These are phyloP conservation scores for Tylopilus rubrobrunneus DNA, from an alignment of 768 basidiomycete species.

Conservation along the genomic window DNA sequence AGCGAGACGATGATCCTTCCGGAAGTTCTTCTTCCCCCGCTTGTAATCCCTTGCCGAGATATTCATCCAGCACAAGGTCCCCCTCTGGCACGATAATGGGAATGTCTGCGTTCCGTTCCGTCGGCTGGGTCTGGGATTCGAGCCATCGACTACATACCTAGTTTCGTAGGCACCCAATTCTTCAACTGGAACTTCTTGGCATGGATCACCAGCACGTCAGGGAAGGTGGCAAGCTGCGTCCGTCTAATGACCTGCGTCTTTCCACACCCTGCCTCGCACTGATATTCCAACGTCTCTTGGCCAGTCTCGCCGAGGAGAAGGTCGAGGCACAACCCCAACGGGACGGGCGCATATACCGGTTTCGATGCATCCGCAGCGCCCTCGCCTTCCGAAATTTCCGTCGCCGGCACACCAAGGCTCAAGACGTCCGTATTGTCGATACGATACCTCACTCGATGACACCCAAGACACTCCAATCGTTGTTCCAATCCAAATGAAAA, in stretches of 20 bases:
- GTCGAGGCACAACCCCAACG: conserved; percentile 59
- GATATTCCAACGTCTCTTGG: conserved; percentile 71
- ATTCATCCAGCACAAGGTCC: conserved; percentile 59
- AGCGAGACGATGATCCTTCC: conserved; percentile 39
- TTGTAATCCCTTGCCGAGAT: conserved; percentile 69
- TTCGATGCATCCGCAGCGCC: conserved; percentile 32
- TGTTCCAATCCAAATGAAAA: conserved; percentile 88
- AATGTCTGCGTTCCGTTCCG: conserved; percentile 56
- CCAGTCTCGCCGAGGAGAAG: conserved; percentile 41
- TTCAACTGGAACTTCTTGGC: conserved; percentile 93
- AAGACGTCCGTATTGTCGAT: conserved; percentile 72
- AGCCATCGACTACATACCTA: conserved; percentile 51
- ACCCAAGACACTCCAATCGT: conserved; percentile 75
- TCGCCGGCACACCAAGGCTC: conserved; percentile 76
- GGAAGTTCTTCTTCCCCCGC: conserved; percentile 67
- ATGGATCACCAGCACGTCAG: conserved; percentile 83
- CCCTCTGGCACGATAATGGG: conserved; percentile 68
- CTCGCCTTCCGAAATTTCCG: conserved; percentile 26
- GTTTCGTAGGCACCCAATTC: conserved; percentile 95
- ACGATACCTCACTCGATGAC: conserved; percentile 78
- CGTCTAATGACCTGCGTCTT: conserved; percentile 68
- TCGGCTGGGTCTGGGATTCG: neutral
- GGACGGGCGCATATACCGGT: conserved; percentile 58
- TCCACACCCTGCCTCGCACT: conserved; percentile 69
- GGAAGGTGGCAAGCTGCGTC: conserved; percentile 79